A percentile compares a stretch with the other conserved stretches of the same genome.
These are phyloP conservation scores for Citeromyces matritensis DNA, from an alignment of 805 yeast species.

Conservation along the genomic window DNA sequence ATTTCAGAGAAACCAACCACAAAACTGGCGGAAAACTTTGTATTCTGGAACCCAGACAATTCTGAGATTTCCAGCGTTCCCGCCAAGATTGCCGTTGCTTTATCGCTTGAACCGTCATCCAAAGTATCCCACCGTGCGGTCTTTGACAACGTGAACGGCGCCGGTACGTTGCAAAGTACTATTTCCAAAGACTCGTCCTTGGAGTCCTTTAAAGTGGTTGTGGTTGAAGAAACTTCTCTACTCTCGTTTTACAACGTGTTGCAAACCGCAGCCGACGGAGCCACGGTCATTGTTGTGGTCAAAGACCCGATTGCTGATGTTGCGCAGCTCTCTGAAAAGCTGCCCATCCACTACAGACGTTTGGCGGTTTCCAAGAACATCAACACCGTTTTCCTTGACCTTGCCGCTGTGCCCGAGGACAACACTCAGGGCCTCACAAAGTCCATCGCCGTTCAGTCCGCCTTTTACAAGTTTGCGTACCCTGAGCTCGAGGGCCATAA, in stretches of 20 bases:
- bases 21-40: constrained; percentile 25
- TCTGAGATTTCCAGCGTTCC: constrained; percentile 39
- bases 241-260: constrained; percentile 46
- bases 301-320: constrained; percentile 22
- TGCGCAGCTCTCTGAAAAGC: constrained; percentile 27
- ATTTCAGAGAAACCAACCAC: constrained; percentile 11
- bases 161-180: constrained; percentile 67
- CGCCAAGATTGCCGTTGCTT: constrained; percentile 49
- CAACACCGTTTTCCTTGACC: constrained; percentile 44
- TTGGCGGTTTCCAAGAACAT: constrained; percentile 35
- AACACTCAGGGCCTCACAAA: constrained; percentile 62
- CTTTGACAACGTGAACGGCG: constrained; percentile 57
- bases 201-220: constrained; percentile 46
- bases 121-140: constrained; percentile 41
- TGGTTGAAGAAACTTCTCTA: constrained; percentile 46
- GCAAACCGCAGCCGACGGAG: constrained; percentile 40
- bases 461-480: constrained; percentile 61
- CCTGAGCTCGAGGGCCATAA: constrained; percentile 45
- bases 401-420: constrained; percentile 45
- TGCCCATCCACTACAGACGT: constrained; percentile 39
- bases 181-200: constrained; percentile 25
- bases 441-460: constrained; percentile 63
- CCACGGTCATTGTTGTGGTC: constrained; percentile 33
- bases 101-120: constrained; percentile 45
- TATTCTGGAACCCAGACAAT: constrained; percentile 61